Percentiles rank a stretch among this genome's conserved stretches.
These are phyloP conservation scores for Paramecium tetraurelia DNA, from an alignment of 73 alveolate genomes.

Conservation along the genomic window DNA sequence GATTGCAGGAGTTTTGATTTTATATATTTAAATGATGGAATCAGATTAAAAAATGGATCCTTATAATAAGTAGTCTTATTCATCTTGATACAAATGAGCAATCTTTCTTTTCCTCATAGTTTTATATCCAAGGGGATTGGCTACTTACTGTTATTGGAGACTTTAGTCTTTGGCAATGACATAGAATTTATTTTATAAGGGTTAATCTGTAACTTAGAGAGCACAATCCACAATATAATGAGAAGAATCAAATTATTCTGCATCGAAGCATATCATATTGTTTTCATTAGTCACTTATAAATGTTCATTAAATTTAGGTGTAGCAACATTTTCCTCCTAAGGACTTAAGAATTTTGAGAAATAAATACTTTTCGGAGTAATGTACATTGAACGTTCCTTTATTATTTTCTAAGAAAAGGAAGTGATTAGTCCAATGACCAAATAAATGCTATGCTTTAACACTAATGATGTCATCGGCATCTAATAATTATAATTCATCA, in stretches of 20 bases:
- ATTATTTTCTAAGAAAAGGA: background rate
- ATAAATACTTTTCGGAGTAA: background rate
- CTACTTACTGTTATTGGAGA: background rate
- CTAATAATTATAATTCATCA: background rate
- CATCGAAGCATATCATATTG: background rate
- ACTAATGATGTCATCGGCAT: background rate
- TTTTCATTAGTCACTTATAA: background rate
- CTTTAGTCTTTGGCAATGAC: background rate
- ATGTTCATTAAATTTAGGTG: background rate
- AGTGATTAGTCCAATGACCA: background rate
- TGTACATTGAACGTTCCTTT: background rate
- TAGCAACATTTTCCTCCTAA: background rate
- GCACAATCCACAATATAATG: conserved; percentile 25
- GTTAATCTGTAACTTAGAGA: background rate
- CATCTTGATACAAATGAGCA: background rate
- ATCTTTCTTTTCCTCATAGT: background rate
- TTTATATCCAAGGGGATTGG: background rate
- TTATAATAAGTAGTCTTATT: background rate
- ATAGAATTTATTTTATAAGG: background rate
- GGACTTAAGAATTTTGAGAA: background rate
- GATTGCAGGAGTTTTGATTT: background rate
- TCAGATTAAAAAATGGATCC: background rate
- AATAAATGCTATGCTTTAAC: background rate
- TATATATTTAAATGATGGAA: background rate
- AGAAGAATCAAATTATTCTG: background rate